Evolutionary conservation across 805 yeast genomes (phyloP).

Genomic region (Myxozyma nipponensis): DNA sequence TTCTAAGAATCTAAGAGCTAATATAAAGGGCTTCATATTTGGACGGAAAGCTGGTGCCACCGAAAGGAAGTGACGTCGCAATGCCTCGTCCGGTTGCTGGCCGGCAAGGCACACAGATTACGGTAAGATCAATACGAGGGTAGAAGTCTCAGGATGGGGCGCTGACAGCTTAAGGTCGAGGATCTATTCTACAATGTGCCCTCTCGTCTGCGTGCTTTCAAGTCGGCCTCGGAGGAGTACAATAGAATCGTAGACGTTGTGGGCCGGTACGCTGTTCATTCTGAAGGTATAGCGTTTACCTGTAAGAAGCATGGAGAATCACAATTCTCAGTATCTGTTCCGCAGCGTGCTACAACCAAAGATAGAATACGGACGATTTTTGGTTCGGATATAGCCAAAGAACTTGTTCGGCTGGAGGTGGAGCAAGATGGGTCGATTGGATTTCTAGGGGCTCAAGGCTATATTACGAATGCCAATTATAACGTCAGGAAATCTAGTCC

Average conservation of each 20-base stretch:
- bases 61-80: slow-evolving; percentile 39
- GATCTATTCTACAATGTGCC: slow-evolving; percentile 88
- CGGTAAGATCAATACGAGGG: slow-evolving; percentile 29
- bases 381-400: slow-evolving; percentile 66
- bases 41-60: slow-evolving; percentile 58
- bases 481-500: slow-evolving; percentile 58
- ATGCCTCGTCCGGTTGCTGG: slow-evolving; percentile 81
- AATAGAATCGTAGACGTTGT: slow-evolving; percentile 73
- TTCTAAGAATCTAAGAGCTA: too few species aligned
- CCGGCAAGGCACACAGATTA: slow-evolving; percentile 74
- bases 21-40: slow-evolving; percentile 47
- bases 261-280: slow-evolving; percentile 77
- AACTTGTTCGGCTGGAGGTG: slow-evolving; percentile 50
- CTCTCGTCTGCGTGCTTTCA: slow-evolving; percentile 64
- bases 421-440: slow-evolving; percentile 45
- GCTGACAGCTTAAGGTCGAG: slow-evolving; percentile 53
- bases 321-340: slow-evolving; percentile 58
- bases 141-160: too few species aligned
- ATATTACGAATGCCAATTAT: slow-evolving; percentile 67
- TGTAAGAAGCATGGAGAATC: slow-evolving; percentile 79
- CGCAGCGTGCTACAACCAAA: slow-evolving; percentile 46
- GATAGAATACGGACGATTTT: slow-evolving; percentile 73
- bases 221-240: slow-evolving; percentile 69
- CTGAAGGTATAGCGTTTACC: slow-evolving; percentile 63
- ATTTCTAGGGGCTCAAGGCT: slow-evolving; percentile 52